Base-by-base conservation (phyloP, 352 stramenopile genomes). In the Plasmopara halstedii region DNA sequence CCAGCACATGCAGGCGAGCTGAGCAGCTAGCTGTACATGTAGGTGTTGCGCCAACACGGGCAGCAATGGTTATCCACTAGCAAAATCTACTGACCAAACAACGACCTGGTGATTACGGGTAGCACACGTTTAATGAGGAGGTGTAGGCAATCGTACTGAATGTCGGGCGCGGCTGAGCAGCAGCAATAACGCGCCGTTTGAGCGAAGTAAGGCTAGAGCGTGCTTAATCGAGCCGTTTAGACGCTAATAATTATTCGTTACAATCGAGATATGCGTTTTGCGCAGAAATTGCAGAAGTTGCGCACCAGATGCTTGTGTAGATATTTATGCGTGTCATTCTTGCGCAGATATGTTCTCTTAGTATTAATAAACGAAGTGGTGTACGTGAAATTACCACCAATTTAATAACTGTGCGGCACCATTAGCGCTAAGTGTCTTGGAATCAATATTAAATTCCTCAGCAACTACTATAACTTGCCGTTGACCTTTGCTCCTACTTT, bases 11-110 rank as follows among this genome's bases (percentile, higher is more conserved):
- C 58, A 73, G 22, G 74, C 87, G 25, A 79, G 60, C 74, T 11
- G 77, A 89, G 56, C n/a, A n/a, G n/a, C n/a, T 85, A 87, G 49
- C 46, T 83, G 17, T 84, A 89, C 54, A 49, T 77, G 34, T 68
- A 86, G 39, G 76, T 83, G 37, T 42, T 89, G 36, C 64, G 70
- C n/a, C 72, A 85, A 45, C 59, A 80, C 46, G 59, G 85, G 45
- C 69, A 83, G 46, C 73, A 84, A 73, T 64, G 13, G 70, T 75
- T 38, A 73, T 82, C 36, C 84, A 83, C 37, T 62, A 71, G 42
- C 67, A 66, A 33, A 72, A 85, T 47, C 55, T 81, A 45, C 49
- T 85, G 14, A 53, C 52, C n/a, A 62, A 84, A 26, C 68, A 81
- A 33, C 61, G 73, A 35, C 70, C 78, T 21, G 49, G 58, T 4